A percentile compares a stretch with the other conserved stretches of the same genome.
These are phyloP conservation scores for Saksenaea oblongispora DNA, from an alignment of 371 early-diverging fungal species.

Conservation along the genomic window DNA sequence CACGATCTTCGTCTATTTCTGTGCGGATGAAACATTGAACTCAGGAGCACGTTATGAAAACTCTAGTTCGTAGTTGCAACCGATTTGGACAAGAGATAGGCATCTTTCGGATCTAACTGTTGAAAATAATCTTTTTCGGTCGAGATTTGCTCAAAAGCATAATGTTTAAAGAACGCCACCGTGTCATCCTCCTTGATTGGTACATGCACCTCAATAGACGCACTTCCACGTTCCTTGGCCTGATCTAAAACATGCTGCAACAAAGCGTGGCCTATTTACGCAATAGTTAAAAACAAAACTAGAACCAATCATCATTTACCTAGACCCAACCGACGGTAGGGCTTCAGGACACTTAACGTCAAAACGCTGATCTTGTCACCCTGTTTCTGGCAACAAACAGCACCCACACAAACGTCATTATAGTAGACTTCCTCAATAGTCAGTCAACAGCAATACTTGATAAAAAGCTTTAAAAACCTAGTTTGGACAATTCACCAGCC, in stretches of 20 bases:
- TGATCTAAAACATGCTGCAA: constrained; percentile 52
- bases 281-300: neutral
- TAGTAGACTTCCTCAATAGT: constrained; percentile 57
- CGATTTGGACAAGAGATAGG: constrained; percentile 66
- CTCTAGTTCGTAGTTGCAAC: neutral
- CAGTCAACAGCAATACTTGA: neutral
- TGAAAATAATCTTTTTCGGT: constrained; percentile 76
- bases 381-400: constrained; percentile 84
- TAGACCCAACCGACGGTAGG: constrained; percentile 75
- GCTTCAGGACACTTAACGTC: constrained; percentile 86
- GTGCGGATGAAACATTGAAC: too few species aligned
- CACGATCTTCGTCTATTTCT: neutral
- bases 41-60: too few species aligned
- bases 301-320: constrained; percentile 39
- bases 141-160: constrained; percentile 67
- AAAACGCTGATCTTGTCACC: constrained; percentile 79
- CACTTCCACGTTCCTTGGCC: constrained; percentile 36
- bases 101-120: constrained; percentile 81
- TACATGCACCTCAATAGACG: constrained; percentile 79
- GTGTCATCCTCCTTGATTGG: constrained; percentile 81
- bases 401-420: constrained; percentile 79
- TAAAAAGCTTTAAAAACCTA: constrained; percentile 46
- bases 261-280: constrained; percentile 51
- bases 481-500: constrained; percentile 71
- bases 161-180: constrained; percentile 75